A percentile compares a stretch with the other conserved stretches of the same genome.
Conservation (phyloP, 1,284 basidiomycete genomes). For the Puccinia horiana region DNA sequence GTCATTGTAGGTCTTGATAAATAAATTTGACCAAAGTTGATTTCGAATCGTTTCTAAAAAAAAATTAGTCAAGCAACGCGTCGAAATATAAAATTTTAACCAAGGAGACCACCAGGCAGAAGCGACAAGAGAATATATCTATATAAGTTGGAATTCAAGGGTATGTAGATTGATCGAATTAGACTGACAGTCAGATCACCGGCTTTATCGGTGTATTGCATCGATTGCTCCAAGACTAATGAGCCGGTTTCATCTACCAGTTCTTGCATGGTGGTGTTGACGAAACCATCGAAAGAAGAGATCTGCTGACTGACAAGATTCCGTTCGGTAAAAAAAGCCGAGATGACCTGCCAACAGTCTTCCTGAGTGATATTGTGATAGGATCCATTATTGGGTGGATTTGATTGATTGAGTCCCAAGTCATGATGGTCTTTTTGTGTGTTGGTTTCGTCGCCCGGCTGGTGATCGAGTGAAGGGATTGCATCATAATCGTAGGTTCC, state of each 20-base stretch:
- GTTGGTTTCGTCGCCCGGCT: background rate
- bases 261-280: slow-evolving; percentile 99
- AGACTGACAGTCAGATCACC: slow-evolving; percentile 67
- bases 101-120: background rate
- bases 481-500: slow-evolving; percentile 17
- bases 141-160: background rate
- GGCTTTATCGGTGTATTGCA: slow-evolving; percentile 86
- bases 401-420: background rate
- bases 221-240: slow-evolving; percentile 91
- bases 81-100: background rate
- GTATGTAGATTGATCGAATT: background rate
- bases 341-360: slow-evolving; percentile 93
- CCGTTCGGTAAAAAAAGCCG: slow-evolving; percentile 94
- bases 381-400: background rate
- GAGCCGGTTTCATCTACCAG: slow-evolving; percentile 93
- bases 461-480: slow-evolving; percentile 1
- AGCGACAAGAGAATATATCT: background rate
- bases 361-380: slow-evolving; percentile 70
- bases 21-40: slow-evolving; percentile 97
- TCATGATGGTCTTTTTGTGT: background rate
- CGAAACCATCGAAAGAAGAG: slow-evolving; percentile 98
- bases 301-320: slow-evolving; percentile 97
- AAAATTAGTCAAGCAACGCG: background rate
- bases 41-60: slow-evolving; percentile 81
- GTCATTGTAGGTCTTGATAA: slow-evolving; percentile 90